Conservation (phyloP, 2,329 filamentous ascomycete species). For the Cercospora sp. region DNA sequence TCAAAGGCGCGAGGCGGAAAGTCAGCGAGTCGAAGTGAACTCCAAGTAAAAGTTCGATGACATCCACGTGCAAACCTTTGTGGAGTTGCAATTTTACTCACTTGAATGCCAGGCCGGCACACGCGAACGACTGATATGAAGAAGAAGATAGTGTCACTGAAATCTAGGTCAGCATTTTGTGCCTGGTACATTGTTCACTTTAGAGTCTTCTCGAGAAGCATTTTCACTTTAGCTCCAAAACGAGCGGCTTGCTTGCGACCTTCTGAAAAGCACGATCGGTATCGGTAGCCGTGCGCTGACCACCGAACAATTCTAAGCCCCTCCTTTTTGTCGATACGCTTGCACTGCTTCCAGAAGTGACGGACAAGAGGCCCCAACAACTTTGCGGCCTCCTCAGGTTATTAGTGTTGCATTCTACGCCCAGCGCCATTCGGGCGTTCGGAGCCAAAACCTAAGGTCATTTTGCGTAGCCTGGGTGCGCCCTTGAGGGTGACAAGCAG, state of each 20-base stretch:
- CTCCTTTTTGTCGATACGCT: not conserved
- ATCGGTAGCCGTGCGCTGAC: not conserved
- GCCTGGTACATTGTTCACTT: not conserved
- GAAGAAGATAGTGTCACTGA: no score
- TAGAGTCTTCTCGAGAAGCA: not conserved
- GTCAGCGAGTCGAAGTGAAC: no score
- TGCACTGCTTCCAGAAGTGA: not conserved
- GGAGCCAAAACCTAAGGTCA: not conserved
- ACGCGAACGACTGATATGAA: no score
- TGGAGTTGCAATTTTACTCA: no score
- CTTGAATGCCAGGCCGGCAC: no score
- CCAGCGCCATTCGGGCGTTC: not conserved
- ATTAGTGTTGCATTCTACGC: not conserved
- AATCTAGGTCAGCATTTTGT: no score
- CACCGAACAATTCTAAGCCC: not conserved
- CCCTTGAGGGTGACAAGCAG: not conserved
- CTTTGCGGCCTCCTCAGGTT: not conserved
- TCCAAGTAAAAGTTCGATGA: no score
- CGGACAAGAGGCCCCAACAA: not conserved
- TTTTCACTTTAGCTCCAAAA: not conserved
- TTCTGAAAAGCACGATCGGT: no score
- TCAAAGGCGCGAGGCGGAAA: no score
- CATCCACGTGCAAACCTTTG: no score
- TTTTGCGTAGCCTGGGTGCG: not conserved
- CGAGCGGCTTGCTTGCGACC: not conserved